Evolutionary conservation across 768 basidiomycete species (phyloP).

Genomic region (Chalciporus sphaerocephalus): DNA sequence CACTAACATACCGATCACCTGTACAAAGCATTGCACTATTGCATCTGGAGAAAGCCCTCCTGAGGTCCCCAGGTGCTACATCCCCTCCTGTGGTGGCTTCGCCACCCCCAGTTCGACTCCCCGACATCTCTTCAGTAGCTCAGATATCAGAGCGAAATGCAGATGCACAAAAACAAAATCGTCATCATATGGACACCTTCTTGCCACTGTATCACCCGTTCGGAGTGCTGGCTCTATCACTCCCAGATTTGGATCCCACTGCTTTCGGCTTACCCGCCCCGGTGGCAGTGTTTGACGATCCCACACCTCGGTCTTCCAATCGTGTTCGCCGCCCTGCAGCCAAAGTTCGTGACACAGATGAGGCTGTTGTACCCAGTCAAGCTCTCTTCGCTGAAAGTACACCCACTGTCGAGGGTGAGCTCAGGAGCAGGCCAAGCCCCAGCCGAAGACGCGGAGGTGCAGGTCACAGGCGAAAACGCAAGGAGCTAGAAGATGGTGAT

Average conservation of each 20-base stretch:
- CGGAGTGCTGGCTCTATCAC: slow-evolving; percentile 57
- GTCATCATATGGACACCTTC: slow-evolving; percentile 32
- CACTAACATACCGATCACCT: slow-evolving; percentile 56
- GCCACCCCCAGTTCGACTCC: slow-evolving; percentile 12
- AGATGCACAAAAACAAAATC: slow-evolving; percentile 13
- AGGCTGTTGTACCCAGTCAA: slow-evolving; percentile 14
- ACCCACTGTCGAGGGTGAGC: slow-evolving; percentile 24
- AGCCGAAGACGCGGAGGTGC: slow-evolving; percentile 44
- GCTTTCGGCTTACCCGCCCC: slow-evolving; percentile 53
- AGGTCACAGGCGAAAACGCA: slow-evolving; percentile 50
- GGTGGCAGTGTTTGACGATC: slow-evolving; percentile 41
- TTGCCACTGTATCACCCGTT: slow-evolving; percentile 69
- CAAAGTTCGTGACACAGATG: slow-evolving; percentile 48
- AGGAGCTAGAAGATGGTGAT: slow-evolving; percentile 58
- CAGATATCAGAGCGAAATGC: slow-evolving; percentile 15
- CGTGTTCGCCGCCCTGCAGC: slow-evolving; percentile 46
- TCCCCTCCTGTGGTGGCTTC: slow-evolving; percentile 9
- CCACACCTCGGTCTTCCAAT: slow-evolving; percentile 39
- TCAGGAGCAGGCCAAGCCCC: slow-evolving; percentile 46
- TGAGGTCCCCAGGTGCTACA: slow-evolving; percentile 17
- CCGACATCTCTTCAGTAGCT: slow-evolving; percentile 4
- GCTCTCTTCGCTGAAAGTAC: slow-evolving; percentile 9
- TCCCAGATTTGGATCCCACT: slow-evolving; percentile 58
- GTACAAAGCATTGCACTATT: slow-evolving; percentile 30
- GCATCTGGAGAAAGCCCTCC: slow-evolving; percentile 20